Conservation (phyloP, 495 filamentous ascomycete genomes). For the Staphylotrichum tortipilum region DNA sequence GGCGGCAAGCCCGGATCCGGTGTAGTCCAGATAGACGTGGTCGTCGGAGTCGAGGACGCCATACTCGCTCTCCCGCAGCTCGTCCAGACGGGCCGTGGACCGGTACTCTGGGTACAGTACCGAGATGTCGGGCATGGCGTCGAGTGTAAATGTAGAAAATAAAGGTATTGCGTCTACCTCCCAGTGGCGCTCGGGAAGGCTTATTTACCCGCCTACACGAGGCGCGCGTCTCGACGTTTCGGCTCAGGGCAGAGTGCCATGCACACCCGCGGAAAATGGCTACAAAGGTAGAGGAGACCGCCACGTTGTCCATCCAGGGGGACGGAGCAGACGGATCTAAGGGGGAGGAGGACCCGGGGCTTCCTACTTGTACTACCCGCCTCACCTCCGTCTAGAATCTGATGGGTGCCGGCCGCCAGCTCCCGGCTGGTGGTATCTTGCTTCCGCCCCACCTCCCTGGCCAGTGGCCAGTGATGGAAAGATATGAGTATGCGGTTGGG, state of each 20-base stretch:
- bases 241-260: no score
- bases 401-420: neutral
- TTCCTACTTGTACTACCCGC: neutral
- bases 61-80: conserved; percentile 22
- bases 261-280: no score
- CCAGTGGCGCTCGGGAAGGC: no score
- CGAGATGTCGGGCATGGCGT: neutral
- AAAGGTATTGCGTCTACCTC: no score
- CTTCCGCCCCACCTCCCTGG: neutral
- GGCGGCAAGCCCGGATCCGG: conserved; percentile 24
- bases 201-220: no score
- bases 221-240: no score
- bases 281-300: neutral
- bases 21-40: conserved; percentile 33
- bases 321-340: neutral
- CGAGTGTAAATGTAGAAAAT: neutral
- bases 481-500: neutral
- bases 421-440: neutral
- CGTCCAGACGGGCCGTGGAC: conserved; percentile 19
- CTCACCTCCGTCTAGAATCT: neutral
- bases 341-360: neutral
- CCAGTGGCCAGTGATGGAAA: neutral
- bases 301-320: neutral
- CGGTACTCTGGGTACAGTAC: conserved; percentile 20
- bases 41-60: conserved; percentile 24